Evolutionary conservation across 2,329 filamentous ascomycete genomes (phyloP), one percentile per base, ranked within the genome.

Genomic region (Xylaria sp.): DNA sequence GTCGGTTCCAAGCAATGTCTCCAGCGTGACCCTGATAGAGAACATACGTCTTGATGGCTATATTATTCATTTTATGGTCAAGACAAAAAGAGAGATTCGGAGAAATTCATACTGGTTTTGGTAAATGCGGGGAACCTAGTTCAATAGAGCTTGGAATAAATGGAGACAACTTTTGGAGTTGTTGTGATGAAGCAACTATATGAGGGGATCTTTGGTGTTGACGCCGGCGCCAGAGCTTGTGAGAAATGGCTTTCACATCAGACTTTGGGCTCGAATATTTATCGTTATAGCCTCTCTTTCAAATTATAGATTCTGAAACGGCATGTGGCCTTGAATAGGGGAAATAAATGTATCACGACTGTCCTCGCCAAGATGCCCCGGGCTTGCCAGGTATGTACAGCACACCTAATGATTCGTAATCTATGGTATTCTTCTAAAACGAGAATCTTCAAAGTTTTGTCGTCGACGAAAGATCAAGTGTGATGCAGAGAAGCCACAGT

Each of bases 401-500:
- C 10, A 48, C 21, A 3, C 9, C 9, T 9, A 21, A 23, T 23
- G 21, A 23, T 23, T 5, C 12, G 3, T 48, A 25, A 6, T 48
- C 21, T 25, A 13, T 10, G 10, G 10, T 13, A 3, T 48, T 48
- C n/a, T 4, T 48, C 44, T 48, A 48, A 48, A 4, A 12, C 5
- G 12, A 25, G 9, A 9, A 25, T 48, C 3, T 48, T n/a, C 10
- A 48, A 48, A 48, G 44, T 48, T 48, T 48, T 48, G 44, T 23
- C 44, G 44, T 23, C 44, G 44, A 48, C 44, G 44, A 48, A 48
- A 48, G 12, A 48, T 48, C 21, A 48, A 23, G 23, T 48, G 44
- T 48, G 44, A 48, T 13, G 44, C 21, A 23, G 44, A 25, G 21
- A 48, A 23, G 12, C 44, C 44, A 12, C 44, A 48, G 23, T 48